Conservation (phyloP, 208 protist genomes). For the Entamoeba moshkovskii region DNA sequence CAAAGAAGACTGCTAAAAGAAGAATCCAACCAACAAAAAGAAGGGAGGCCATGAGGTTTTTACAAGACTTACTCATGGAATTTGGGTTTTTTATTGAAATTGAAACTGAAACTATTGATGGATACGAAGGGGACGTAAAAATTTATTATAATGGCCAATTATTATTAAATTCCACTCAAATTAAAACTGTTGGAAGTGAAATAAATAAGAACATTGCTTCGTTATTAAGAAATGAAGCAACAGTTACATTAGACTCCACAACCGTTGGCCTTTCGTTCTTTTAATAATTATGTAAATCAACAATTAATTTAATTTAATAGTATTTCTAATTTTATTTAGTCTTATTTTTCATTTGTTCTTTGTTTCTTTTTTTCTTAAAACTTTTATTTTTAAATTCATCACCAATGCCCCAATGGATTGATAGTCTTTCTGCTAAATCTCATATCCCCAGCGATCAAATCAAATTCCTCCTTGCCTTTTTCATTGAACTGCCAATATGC, state of each 20-base stretch:
- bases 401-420: too few relatives aligned
- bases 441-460: not conserved
- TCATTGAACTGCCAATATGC: not conserved
- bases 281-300: too few relatives aligned
- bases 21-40: not conserved
- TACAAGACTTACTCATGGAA: not conserved
- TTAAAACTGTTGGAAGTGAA: not conserved
- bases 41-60: not conserved
- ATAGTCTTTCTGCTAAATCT: too few relatives aligned
- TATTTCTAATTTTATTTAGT: too few relatives aligned
- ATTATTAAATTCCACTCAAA: not conserved
- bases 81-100: not conserved
- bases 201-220: not conserved
- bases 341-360: too few relatives aligned
- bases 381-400: too few relatives aligned
- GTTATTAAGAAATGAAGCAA: too few relatives aligned
- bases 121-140: not conserved
- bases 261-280: too few relatives aligned
- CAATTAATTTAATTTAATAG: too few relatives aligned
- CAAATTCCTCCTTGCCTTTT: not conserved
- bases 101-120: not conserved
- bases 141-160: not conserved
- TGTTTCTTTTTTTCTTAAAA: too few relatives aligned
- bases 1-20: slow-evolving; percentile 5
- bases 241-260: too few relatives aligned